A percentile compares a stretch with the other conserved stretches of the same genome.
phyloP scores from a whole-genome alignment of 2,329 filamentous ascomycete genomes.

The Hypoxylon sp. region DNA sequence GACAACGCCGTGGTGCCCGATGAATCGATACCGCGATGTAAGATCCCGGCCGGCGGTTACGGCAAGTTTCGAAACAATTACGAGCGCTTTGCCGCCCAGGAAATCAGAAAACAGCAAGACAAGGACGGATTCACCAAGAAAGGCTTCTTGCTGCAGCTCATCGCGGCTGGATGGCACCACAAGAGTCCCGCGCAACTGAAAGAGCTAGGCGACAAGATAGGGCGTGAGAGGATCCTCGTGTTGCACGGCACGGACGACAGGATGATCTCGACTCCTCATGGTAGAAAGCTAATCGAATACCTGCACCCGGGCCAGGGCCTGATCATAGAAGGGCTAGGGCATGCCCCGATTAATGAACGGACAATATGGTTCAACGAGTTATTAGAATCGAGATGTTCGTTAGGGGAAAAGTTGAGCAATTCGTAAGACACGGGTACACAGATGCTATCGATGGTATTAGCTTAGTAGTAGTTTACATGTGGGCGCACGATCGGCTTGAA shows the following conservation, averaged over 20 bases:
- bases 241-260: constrained; percentile 80
- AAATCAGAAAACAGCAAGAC: constrained; percentile 77
- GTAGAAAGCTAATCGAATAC: constrained; percentile 72
- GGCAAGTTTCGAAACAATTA: constrained; percentile 77
- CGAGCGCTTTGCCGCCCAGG: constrained; percentile 84
- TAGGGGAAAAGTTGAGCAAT: constrained; percentile 61
- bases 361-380: constrained; percentile 74
- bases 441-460: background rate
- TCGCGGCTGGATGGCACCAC: constrained; percentile 83
- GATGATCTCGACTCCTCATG: constrained; percentile 83
- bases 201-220: constrained; percentile 74
- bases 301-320: constrained; percentile 70
- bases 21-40: constrained; percentile 55
- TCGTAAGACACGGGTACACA: too few relatives aligned
- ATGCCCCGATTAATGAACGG: constrained; percentile 80
- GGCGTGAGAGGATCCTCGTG: constrained; percentile 79
- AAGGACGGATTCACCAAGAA: constrained; percentile 68
- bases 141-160: constrained; percentile 80
- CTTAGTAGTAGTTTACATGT: background rate
- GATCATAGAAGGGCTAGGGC: constrained; percentile 78
- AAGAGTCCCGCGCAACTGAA: constrained; percentile 76
- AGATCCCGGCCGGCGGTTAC: constrained; percentile 54
- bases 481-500: background rate
- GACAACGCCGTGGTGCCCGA: constrained; percentile 68
- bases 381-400: constrained; percentile 67